Evolutionary conservation across 306 rosid species (phyloP).

Genomic region (Leucaena leucocephala): DNA sequence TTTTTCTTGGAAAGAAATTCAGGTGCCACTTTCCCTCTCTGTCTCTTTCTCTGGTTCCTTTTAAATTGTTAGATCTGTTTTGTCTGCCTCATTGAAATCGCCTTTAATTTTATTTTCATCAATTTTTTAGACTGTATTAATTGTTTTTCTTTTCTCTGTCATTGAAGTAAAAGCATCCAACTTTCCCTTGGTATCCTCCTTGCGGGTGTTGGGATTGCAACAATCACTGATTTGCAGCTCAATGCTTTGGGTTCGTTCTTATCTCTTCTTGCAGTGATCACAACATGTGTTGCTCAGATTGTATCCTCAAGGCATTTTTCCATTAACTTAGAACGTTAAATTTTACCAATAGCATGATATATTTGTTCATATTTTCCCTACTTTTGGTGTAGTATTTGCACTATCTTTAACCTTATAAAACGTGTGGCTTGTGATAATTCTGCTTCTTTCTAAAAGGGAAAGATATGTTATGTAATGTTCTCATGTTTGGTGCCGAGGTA

Average conservation of each 20-base stretch:
- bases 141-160: conserved; percentile 34
- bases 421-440: conserved; percentile 20
- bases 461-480: not conserved
- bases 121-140: conserved; percentile 30
- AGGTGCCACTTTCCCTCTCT: conserved; percentile 55
- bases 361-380: not conserved
- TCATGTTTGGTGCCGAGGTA: conserved; percentile 4
- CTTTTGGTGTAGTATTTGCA: conserved; percentile 9
- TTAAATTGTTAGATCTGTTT: not conserved
- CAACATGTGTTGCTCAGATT: conserved; percentile 96
- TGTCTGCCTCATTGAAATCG: conserved; percentile 5
- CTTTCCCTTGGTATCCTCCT: conserved; percentile 77
- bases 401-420: conserved; percentile 28
- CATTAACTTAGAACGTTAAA: not conserved
- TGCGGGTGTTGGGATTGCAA: conserved; percentile 92
- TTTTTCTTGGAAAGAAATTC: conserved; percentile 86
- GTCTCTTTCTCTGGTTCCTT: not conserved
- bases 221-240: conserved; percentile 92
- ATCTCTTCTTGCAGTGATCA: conserved; percentile 83
- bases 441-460: conserved; percentile 25
- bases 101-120: conserved; percentile 24
- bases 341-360: not conserved
- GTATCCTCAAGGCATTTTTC: conserved; percentile 40
- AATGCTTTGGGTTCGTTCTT: conserved; percentile 82
- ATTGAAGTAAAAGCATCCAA: conserved; percentile 85